Evolutionary conservation across 2,329 filamentous ascomycete genomes (phyloP).

Genomic region (Neospermospora avenae): DNA sequence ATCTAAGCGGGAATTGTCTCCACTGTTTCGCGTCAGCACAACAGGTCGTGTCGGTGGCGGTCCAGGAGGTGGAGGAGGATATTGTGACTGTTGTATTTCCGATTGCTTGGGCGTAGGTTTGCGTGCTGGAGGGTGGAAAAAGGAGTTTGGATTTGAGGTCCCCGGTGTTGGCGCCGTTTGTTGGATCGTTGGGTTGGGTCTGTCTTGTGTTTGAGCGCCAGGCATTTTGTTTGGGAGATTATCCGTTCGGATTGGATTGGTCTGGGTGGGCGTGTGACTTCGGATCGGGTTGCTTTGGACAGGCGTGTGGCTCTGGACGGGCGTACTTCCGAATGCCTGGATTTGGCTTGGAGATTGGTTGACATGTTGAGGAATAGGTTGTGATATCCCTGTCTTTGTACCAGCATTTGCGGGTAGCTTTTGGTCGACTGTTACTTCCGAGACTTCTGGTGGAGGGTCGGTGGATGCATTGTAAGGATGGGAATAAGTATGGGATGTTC

Average conservation of each 20-base stretch:
- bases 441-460: slow-evolving; percentile 25
- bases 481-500: slow-evolving; percentile 23
- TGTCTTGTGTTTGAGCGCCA: neutral
- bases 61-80: neutral
- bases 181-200: slow-evolving; percentile 12
- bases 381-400: slow-evolving; percentile 5
- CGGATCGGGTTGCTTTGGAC: neutral
- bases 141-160: slow-evolving; percentile 4
- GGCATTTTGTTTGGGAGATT: slow-evolving; percentile 7
- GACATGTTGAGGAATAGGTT: neutral
- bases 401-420: slow-evolving; percentile 5
- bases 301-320: no score
- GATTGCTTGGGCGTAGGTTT: slow-evolving; percentile 15
- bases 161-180: slow-evolving; percentile 13
- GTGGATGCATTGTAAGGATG: slow-evolving; percentile 28
- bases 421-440: slow-evolving; percentile 22
- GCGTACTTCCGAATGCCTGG: no score
- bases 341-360: neutral
- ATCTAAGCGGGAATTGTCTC: neutral
- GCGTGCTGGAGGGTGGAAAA: slow-evolving; percentile 9
- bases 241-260: neutral
- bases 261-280: neutral
- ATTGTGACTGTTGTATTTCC: slow-evolving; percentile 3
- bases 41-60: neutral
- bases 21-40: neutral